Base-by-base conservation (phyloP, 225 moss, liverwort and hornwort genomes). In the Sphagnum tenellum region DNA sequence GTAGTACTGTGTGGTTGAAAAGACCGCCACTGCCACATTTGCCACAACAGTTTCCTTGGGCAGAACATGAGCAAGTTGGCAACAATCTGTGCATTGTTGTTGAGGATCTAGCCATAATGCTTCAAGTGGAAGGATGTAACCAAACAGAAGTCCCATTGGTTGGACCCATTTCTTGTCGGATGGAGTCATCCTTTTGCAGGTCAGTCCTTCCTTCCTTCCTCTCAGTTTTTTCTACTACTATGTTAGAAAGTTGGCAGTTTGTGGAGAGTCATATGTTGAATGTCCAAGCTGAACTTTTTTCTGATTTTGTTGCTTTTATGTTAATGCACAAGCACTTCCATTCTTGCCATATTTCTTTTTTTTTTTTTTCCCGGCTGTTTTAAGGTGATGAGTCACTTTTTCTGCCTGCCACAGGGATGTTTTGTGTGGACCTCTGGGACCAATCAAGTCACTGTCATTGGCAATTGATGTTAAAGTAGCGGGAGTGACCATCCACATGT, bases 121-220 rank as follows among this genome's bases (percentile, higher is more conserved):
- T 92, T 62, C 85, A 76, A 72, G 65, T 80, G 66, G 80, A 79
- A 45, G 78, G 74, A 64, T 75, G 83, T 13, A 78, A 60, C 54
- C 58, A 71, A 45, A 72, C 68, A 48, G 70, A 71, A 72, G 73
- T 98, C 60, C 83, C 90, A 44, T 55, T 98, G 68, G 53, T 89
- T 47, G 96, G 92, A 74, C 96, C 96, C 12, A 51, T 98, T 76
- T 86, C 82, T 14, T 70, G 86, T 66, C 65, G 76, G 44, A 48
- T 90, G 55, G 88, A 92, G 72, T 81, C 88, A 68, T 98, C 92
- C 66, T 70, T 78, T 62, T 86, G 86, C 86, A 83, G 86, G 86
- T 86, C 66, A 14, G 11, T 12, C 64, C 48, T 64, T 44, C 50
- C 6, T 48, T 49, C 12, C 53, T 9, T 53, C 5, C 54, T 53